These are phyloP conservation scores for Penicillium cosmopolitanum DNA, from an alignment of 495 filamentous ascomycete species.

Conservation along the genomic window DNA sequence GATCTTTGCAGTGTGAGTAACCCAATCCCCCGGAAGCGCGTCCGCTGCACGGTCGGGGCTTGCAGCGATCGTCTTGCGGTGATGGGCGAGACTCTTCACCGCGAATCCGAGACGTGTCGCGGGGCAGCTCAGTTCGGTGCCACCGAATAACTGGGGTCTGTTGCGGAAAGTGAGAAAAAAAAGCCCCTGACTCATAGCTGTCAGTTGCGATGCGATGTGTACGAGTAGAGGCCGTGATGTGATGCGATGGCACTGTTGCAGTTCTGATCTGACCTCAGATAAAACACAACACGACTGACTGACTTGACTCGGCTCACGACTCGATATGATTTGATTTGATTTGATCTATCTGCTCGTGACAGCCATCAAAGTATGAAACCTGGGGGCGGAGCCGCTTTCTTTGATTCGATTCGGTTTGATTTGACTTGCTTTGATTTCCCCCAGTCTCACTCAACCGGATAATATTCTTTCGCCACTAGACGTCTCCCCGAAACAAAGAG, in stretches of 20 bases:
- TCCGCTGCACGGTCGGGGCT: conserved; percentile 16
- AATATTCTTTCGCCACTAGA: background rate
- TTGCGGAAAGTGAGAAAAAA: conserved; percentile 1
- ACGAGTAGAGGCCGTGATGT: background rate
- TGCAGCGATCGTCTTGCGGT: conserved; percentile 17
- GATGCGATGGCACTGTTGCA: background rate
- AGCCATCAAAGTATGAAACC: background rate
- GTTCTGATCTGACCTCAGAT: background rate
- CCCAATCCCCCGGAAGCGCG: conserved; percentile 15
- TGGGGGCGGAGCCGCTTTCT: too few relatives aligned
- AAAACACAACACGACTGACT: background rate
- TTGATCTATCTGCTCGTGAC: background rate
- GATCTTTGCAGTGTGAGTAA: conserved; percentile 23
- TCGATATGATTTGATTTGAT: background rate
- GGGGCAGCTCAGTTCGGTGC: conserved; percentile 1
- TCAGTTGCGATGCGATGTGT: background rate
- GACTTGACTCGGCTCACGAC: background rate
- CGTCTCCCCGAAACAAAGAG: background rate
- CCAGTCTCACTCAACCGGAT: too few relatives aligned
- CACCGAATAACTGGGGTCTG: background rate
- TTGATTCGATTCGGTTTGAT: too few relatives aligned
- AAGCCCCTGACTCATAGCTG: conserved; percentile 16
- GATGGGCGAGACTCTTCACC: conserved; percentile 11
- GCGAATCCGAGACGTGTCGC: conserved; percentile 18
- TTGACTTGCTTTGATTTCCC: too few relatives aligned